Percentiles rank a stretch among this genome's conserved stretches.
Evolutionary conservation across 2,329 filamentous ascomycete genomes (phyloP).

Genomic region (Cyphellophora europaea): DNA sequence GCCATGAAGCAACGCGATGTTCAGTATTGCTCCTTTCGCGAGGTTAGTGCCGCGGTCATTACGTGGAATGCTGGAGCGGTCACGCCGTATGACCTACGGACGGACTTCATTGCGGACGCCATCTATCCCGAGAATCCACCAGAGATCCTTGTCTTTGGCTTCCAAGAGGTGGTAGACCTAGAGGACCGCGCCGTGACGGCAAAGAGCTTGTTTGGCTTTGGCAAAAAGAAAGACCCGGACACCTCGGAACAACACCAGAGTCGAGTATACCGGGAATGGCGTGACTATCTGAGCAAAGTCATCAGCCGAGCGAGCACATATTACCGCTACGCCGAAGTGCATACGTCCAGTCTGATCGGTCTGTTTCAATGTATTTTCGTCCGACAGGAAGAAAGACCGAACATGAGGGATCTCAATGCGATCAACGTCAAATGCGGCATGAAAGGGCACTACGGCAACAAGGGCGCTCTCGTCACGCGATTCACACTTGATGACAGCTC

Average conservation of each 20-base stretch:
- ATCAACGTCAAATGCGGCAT: constrained; percentile 92
- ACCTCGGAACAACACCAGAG: constrained; percentile 86
- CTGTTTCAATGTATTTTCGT: constrained; percentile 96
- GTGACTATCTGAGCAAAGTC: constrained; percentile 73
- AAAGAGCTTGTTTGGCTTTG: constrained; percentile 77
- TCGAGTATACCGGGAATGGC: constrained; percentile 94
- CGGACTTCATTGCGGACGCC: constrained; percentile 70
- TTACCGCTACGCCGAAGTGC: constrained; percentile 73
- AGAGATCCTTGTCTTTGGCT: constrained; percentile 89
- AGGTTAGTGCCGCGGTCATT: constrained; percentile 70
- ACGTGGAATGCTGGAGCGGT: constrained; percentile 98
- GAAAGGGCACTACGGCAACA: constrained; percentile 92
- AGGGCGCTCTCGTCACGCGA: constrained; percentile 85
- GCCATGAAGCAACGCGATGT: constrained; percentile 78
- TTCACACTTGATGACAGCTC: constrained; percentile 91
- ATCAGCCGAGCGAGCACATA: constrained; percentile 75
- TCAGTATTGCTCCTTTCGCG: constrained; percentile 76
- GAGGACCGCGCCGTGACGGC: constrained; percentile 96
- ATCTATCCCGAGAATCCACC: constrained; percentile 68
- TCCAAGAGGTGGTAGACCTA: constrained; percentile 95
- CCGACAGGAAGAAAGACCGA: constrained; percentile 64
- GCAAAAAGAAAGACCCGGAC: constrained; percentile 65
- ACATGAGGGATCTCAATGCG: constrained; percentile 67
- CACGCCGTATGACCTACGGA: constrained; percentile 72
- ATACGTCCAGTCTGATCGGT: constrained; percentile 83